These are phyloP conservation scores for Athelia psychrophila DNA, from an alignment of 1,284 basidiomycete species.

Conservation along the genomic window DNA sequence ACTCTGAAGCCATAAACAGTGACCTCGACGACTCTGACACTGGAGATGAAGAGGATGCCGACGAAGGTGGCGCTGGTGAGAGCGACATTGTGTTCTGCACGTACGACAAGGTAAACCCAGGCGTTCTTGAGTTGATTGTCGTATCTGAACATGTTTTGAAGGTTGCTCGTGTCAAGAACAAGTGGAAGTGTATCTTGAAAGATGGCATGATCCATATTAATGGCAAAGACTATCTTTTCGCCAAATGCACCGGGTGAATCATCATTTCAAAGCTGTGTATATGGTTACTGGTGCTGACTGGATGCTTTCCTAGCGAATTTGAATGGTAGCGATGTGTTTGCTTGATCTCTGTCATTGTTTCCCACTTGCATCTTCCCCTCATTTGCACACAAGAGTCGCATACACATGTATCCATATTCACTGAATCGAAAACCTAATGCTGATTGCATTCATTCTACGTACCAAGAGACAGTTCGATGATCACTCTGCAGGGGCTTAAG, in stretches of 20 bases:
- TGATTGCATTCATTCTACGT: too few relatives aligned
- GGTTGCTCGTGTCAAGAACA: constrained; percentile 98
- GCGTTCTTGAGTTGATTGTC: constrained; percentile 4
- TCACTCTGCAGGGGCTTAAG: too few relatives aligned
- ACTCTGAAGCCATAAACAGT: constrained; percentile 89
- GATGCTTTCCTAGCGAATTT: constrained; percentile 27
- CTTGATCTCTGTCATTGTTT: background rate
- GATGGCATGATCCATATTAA: constrained; percentile 98
- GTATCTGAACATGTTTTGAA: constrained; percentile 25
- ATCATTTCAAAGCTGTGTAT: constrained; percentile 1
- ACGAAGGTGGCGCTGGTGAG: constrained; percentile 68
- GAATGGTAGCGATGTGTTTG: constrained; percentile 27
- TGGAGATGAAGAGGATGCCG: constrained; percentile 73
- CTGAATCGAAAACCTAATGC: background rate
- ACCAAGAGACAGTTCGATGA: too few relatives aligned
- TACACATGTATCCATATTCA: background rate
- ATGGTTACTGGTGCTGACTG: background rate
- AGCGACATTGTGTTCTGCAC: constrained; percentile 97
- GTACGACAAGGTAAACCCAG: constrained; percentile 85
- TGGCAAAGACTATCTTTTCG: constrained; percentile 96
- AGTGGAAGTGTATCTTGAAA: constrained; percentile 99
- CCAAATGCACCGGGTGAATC: constrained; percentile 87
- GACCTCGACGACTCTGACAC: constrained; percentile 94
- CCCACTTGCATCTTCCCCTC: background rate
- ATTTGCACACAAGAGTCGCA: background rate